Conservation (phyloP, 2,329 filamentous ascomycete species). For the Diaporthe caulivora region DNA sequence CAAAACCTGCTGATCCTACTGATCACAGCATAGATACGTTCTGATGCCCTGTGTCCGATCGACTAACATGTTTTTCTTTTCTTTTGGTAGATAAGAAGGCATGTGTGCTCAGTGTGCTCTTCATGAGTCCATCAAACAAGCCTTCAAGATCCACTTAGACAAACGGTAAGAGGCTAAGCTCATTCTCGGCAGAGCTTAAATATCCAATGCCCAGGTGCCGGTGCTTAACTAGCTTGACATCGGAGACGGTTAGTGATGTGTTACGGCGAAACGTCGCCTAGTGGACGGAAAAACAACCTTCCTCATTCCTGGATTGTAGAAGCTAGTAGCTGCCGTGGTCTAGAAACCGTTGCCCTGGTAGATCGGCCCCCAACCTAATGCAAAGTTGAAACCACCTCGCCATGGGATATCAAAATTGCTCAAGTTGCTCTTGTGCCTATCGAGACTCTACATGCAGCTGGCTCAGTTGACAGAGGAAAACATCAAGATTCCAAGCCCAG, state of each 20-base stretch:
- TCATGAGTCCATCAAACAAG: background rate
- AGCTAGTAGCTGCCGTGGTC: constrained; percentile 12
- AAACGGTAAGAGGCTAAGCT: background rate
- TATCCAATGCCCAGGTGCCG: background rate
- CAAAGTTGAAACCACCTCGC: constrained; percentile 24
- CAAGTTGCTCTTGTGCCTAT: background rate
- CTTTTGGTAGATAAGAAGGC: background rate
- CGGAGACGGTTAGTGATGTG: background rate
- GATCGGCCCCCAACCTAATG: background rate
- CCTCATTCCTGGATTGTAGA: background rate
- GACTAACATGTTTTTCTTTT: background rate
- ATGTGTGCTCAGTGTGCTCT: background rate
- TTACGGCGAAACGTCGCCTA: background rate
- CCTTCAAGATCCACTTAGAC: background rate
- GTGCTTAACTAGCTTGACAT: constrained; percentile 10
- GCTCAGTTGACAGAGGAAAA: background rate
- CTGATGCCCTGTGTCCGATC: background rate
- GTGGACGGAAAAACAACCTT: background rate
- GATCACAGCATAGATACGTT: background rate
- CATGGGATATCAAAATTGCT: constrained; percentile 15
- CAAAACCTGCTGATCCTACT: no score
- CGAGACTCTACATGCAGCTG: background rate
- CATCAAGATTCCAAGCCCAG: background rate
- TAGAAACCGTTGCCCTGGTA: background rate
- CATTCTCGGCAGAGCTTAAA: constrained; percentile 21